Evolutionary conservation across 495 filamentous ascomycete genomes (phyloP), one percentile per base, ranked within the genome.

Genomic region (Penicillium coffeae): DNA sequence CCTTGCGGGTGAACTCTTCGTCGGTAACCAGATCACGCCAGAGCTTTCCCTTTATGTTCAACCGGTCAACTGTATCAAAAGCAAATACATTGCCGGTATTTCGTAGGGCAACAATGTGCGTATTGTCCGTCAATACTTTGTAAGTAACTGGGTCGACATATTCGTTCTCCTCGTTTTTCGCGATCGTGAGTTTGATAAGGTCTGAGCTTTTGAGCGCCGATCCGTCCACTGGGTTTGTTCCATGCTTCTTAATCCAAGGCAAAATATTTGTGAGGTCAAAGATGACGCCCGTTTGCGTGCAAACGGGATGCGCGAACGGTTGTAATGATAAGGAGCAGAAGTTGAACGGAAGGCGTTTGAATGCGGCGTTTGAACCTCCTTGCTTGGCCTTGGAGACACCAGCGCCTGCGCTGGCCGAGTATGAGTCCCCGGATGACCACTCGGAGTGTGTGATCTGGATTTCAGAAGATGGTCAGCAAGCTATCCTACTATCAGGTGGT

Each of bases 31-130:
- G 70, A 67, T 99, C 93, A 44, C 75, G 76, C 93, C 93, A 99
- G 74, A 94, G 84, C 80, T 96, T 99, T 42, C 91, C 82, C 73
- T 97, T 99, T 67, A 97, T 85, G 69, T 99, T 99, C 64, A 97
- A 78, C 52, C 89, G 78, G 65, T 97, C 89, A 9, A 97, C 79
- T 2, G 93, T 99, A 61, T 97, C 93, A 81, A 85, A 95, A 8
- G 90, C 83, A 62, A 96, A 99, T 6, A 96, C 94, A 70, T 97
- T 97, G 27, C 89, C 90, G 32, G 89, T 88, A 56, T 88, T 89
- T 39, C 84, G 75, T 49, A 99, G 72, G 21, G 91, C 90, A 37
- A 97, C 88, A 37, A 99, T 87, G 63, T 99, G 93, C 8, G 94
- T 96, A 64, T 96, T 97, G 63, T 99, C 90, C 32, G 93, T 99